These are phyloP conservation scores for Cyphellophora europaea DNA, from an alignment of 2,329 filamentous ascomycete genomes.

Conservation along the genomic window DNA sequence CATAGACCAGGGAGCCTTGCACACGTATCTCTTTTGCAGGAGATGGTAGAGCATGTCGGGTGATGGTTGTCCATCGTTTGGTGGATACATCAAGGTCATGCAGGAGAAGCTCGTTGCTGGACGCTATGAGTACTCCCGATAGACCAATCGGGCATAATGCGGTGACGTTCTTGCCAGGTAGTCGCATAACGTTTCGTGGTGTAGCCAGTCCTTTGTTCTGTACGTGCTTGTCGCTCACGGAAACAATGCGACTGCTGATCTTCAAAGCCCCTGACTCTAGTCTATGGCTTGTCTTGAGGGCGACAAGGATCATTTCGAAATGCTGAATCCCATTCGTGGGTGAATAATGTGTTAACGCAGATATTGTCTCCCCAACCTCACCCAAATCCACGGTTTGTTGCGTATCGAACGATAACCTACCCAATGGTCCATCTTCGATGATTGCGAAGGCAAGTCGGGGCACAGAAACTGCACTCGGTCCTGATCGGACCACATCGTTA, in stretches of 20 bases:
- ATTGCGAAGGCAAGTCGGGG: no score
- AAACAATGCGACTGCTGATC: constrained; percentile 10
- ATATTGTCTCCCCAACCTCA: constrained; percentile 12
- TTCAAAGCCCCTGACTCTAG: background rate
- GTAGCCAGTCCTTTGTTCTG: constrained; percentile 6
- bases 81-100: constrained; percentile 32
- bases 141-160: constrained; percentile 29
- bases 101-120: constrained; percentile 34
- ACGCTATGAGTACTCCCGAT: constrained; percentile 35
- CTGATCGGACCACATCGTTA: no score
- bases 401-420: no score
- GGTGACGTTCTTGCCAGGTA: constrained; percentile 8
- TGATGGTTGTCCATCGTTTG: constrained; percentile 31
- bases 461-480: no score
- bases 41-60: constrained; percentile 35
- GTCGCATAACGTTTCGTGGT: constrained; percentile 7
- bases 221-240: constrained; percentile 13
- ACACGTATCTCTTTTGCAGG: constrained; percentile 41
- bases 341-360: constrained; percentile 14
- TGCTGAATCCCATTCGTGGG: constrained; percentile 12
- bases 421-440: no score
- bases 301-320: constrained; percentile 18
- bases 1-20: constrained; percentile 37
- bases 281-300: constrained; percentile 8
- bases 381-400: constrained; percentile 1